phyloP scores from a whole-genome alignment of 2,329 filamentous ascomycete genomes.

The Trichophyton rubrum region DNA sequence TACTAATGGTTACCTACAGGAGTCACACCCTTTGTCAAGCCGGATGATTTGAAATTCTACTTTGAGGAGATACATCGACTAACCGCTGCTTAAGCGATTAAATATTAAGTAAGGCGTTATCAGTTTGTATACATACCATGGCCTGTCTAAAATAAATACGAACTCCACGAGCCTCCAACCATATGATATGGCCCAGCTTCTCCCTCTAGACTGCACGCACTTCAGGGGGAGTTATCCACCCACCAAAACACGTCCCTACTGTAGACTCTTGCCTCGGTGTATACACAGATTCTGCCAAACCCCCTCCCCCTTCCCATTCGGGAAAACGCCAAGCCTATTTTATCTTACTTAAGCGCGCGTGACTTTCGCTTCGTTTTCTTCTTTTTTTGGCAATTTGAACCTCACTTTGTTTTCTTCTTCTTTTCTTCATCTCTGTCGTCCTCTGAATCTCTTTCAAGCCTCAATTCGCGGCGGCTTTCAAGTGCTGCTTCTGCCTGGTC shows the following conservation, averaged over 20 bases:
- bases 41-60: slow-evolving; percentile 85
- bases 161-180: background rate
- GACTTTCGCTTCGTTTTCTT: background rate
- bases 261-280: too few species aligned
- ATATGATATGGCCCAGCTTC: background rate
- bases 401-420: background rate
- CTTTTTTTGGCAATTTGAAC: background rate
- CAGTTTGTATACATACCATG: too few species aligned
- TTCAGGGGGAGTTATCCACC: too few species aligned
- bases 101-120: background rate
- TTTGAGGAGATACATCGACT: slow-evolving; percentile 77
- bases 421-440: background rate
- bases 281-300: background rate
- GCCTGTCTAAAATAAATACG: too few species aligned
- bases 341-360: background rate
- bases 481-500: background rate
- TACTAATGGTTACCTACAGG: slow-evolving; percentile 39
- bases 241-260: too few species aligned
- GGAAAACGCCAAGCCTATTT: background rate
- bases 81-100: slow-evolving; percentile 13
- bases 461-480: background rate
- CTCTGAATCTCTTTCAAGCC: background rate
- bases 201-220: too few species aligned
- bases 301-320: background rate
- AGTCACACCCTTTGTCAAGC: slow-evolving; percentile 88